Evolutionary conservation across 768 basidiomycete species (phyloP), one percentile per base, ranked within the genome.

Genomic region (Boletellus emodensis): DNA sequence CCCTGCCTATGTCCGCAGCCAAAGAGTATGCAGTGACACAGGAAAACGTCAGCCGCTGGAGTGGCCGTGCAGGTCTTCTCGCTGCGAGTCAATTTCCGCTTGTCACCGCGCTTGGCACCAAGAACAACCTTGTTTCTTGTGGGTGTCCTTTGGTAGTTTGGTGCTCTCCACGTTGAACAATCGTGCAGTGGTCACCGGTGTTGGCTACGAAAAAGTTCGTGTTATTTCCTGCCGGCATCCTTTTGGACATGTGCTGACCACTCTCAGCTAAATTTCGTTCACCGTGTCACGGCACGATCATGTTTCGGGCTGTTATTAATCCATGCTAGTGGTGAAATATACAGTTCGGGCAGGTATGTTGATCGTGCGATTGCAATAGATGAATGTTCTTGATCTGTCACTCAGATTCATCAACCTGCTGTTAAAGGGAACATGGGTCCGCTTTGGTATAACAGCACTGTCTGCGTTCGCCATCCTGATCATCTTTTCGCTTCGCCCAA

Each of bases 221-320:
- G 17, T 17, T 2, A 1, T 7, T 24, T 17, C 6, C 47, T 15
- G 13, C 24, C 26, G 1, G 0, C 15, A 14, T 20, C 20, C 9
- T 40, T 30, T 11, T 9, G 12, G 10, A 18, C 0, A 28, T 37
- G 15, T 15, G 30, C 40, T 68, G 17, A 64, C 34, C 2, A 1
- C 3, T 2, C 32, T 15, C 15, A 74, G 73, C 56, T 74, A 3
- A 75, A 74, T 50, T 71, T 60, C 20, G 32, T 72, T 4, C 82
- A 84, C 58, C 75, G 81, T 4, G 74, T 78, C 52, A 59, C 68
- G 1, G 78, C 79, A 11, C 72, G 82, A 3, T 67, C 72, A 2
- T 62, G 78, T 28, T 72, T 75, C 36, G 64, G 75, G 24, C 51
- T 84, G 24, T 60, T 77, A 1, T 76, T 80, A 68, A 60, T 82